Evolutionary conservation across 2,329 filamentous ascomycete genomes (phyloP).

Genomic region (Ustilaginoidea virens): DNA sequence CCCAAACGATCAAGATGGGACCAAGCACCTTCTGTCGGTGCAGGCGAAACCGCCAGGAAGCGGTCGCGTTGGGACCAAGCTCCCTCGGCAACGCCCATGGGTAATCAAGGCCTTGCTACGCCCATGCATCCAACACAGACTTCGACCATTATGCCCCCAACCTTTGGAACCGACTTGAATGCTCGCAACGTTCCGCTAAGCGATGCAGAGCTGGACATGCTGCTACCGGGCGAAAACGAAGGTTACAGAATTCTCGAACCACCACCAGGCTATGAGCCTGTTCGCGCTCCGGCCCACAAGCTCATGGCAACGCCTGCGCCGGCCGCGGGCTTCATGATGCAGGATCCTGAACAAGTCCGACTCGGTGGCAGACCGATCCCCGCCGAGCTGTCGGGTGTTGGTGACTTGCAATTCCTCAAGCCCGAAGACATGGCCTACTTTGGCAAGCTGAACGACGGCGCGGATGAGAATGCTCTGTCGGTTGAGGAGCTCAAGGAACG

Average conservation of each 20-base stretch:
- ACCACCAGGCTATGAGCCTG: conserved; percentile 80
- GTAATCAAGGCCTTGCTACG: conserved; percentile 58
- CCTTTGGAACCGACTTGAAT: conserved; percentile 64
- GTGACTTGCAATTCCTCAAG: conserved; percentile 96
- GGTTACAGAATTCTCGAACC: conserved; percentile 88
- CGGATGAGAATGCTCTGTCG: conserved; percentile 78
- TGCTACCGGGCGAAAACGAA: conserved; percentile 76
- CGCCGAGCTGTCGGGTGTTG: conserved; percentile 89
- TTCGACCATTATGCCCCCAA: conserved; percentile 28
- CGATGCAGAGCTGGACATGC: conserved; percentile 84
- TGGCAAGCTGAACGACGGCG: conserved; percentile 87
- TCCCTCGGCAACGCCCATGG: conserved; percentile 63
- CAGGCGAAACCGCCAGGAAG: conserved; percentile 50
- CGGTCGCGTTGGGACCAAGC: conserved; percentile 89
- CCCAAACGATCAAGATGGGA: conserved; percentile 78
- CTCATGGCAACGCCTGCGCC: conserved; percentile 58
- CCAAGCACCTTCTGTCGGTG: conserved; percentile 48
- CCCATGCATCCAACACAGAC: conserved; percentile 59
- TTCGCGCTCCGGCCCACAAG: conserved; percentile 62
- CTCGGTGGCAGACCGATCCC: conserved; percentile 80
- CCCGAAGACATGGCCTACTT: conserved; percentile 98
- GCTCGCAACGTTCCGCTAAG: conserved; percentile 68
- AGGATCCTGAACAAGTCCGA: conserved; percentile 75
- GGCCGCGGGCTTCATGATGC: conserved; percentile 90
- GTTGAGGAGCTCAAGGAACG: conserved; percentile 95